phyloP scores from a whole-genome alignment of 306 rosid genomes.

The Aeschynomene evenia region DNA sequence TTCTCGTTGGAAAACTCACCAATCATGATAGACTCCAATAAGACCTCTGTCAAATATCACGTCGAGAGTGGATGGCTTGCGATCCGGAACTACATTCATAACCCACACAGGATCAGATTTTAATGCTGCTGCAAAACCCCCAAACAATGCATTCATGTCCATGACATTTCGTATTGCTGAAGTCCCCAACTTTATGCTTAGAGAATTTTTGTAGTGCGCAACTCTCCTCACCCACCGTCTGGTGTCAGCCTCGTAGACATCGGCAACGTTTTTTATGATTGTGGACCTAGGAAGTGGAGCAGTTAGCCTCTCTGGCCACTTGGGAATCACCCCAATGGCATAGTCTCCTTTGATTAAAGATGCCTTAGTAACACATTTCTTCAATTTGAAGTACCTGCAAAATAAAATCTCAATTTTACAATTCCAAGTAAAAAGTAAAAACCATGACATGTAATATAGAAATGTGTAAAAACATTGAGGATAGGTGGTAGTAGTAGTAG shows the following conservation, averaged over 20 bases:
- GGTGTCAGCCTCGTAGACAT: slow-evolving; percentile 88
- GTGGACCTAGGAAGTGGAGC: slow-evolving; percentile 65
- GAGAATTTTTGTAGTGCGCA: slow-evolving; percentile 69
- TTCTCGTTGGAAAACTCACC: slow-evolving; percentile 50
- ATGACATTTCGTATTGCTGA: slow-evolving; percentile 83
- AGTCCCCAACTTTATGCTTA: slow-evolving; percentile 82
- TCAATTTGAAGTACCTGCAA: slow-evolving; percentile 80
- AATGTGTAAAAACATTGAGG: not conserved
- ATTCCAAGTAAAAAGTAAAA: slow-evolving; percentile 22
- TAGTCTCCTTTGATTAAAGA: slow-evolving; percentile 70
- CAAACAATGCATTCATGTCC: slow-evolving; percentile 98
- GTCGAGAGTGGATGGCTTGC: slow-evolving; percentile 68
- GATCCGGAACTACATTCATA: slow-evolving; percentile 89
- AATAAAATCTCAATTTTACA: slow-evolving; percentile 30
- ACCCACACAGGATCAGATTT: slow-evolving; percentile 89
- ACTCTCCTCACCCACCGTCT: slow-evolving; percentile 84
- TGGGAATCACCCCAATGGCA: slow-evolving; percentile 70
- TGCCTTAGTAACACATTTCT: slow-evolving; percentile 68
- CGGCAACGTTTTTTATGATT: slow-evolving; percentile 63
- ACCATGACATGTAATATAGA: slow-evolving; percentile 5
- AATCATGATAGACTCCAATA: slow-evolving; percentile 90
- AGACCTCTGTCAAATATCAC: slow-evolving; percentile 87
- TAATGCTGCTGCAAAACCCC: slow-evolving; percentile 95
- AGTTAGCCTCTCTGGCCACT: slow-evolving; percentile 89
- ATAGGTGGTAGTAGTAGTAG: slow-evolving; percentile 16